Base-by-base conservation (phyloP, 176 grass and related monocot species). In the Echinochloa phyllopogon region DNA sequence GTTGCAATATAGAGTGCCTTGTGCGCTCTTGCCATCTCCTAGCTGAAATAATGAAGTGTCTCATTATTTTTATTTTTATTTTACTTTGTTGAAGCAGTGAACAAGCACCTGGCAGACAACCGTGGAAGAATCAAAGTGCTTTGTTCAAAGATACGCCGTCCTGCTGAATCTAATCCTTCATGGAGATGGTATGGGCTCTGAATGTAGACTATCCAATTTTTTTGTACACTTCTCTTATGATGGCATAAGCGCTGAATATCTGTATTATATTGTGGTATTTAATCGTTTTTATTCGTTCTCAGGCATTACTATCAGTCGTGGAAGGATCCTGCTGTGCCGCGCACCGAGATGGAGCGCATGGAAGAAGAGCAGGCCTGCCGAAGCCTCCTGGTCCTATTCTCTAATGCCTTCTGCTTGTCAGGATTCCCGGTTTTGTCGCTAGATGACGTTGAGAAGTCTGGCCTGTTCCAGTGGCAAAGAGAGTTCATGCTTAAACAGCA, bases 301-400 rank as follows among this genome's bases (percentile, higher is more conserved):
- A 98, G 95, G 95, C 88, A 82, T 53, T 98, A 93, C 89, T 87
- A 90, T 83, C 92, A 98, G 80, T 84, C 87, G 33, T 95, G 90
- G 95, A 91, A 80, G 58, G 87, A 92, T 80, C 66, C 75, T 33
- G 42, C 85, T 53, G 21, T 57, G 55, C 58, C 85, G 24, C 75
- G 45, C 72, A 95, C 85, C 2, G 78, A 82, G 71, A 77, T 79
- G 37, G 93, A 95, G 72, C 77, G 83, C 66, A 37, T 90, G 69
- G 92, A 95, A 82, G 85, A 95, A 70, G 89, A 95, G 16, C 90
- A 98, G 62, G 91, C 91, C 68, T 98, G 92, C 58, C 84, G 66
- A 58, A 98, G 85, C 61, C 89, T 95, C 59, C 57, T 95, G 50
- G 29, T 90, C 37, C 81, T 95, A 25, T 88, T 95, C 74, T 95